phyloP scores from a whole-genome alignment of 352 stramenopile genomes.

The Blastocystis sp. region DNA sequence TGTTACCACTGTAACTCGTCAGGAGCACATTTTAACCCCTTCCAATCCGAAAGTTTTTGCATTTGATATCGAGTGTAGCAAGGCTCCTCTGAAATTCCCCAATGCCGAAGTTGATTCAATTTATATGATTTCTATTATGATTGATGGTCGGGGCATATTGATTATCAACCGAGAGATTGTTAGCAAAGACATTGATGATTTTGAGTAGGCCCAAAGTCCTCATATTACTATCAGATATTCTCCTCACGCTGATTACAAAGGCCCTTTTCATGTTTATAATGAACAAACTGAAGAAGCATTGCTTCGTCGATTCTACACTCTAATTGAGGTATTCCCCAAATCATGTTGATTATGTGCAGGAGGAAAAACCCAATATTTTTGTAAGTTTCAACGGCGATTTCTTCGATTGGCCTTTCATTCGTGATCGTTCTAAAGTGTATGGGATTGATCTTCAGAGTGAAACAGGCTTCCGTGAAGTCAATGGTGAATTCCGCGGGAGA shows the following conservation, averaged over 20 bases:
- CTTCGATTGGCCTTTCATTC: constrained; percentile 98
- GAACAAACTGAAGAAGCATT: constrained; percentile 81
- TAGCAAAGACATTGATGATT: constrained; percentile 91
- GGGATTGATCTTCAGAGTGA: constrained; percentile 85
- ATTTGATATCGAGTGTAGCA: constrained; percentile 99
- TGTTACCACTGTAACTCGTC: constrained; percentile 69
- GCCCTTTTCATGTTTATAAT: constrained; percentile 95
- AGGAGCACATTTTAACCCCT: constrained; percentile 71
- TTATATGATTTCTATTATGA: constrained; percentile 99
- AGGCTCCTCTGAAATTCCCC: constrained; percentile 96
- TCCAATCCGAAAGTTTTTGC: constrained; percentile 89
- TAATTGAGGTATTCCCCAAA: constrained; percentile 65
- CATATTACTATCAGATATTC: constrained; percentile 4
- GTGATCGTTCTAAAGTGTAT: constrained; percentile 84
- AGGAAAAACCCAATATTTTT: constrained; percentile 92
- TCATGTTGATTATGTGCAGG: constrained; percentile 73
- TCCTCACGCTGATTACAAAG: constrained; percentile 71
- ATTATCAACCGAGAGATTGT: constrained; percentile 95
- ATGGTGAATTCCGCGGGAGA: constrained; percentile 52
- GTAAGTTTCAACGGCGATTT: constrained; percentile 99
- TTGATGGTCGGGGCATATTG: constrained; percentile 88
- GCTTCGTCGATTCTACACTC: constrained; percentile 81
- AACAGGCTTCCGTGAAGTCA: constrained; percentile 76
- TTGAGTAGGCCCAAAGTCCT: constrained; percentile 93
- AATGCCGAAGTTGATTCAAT: constrained; percentile 90